Percentiles rank a stretch among this genome's conserved stretches.
These are phyloP conservation scores for Papiliotrema fonsecae DNA, from an alignment of 1,284 basidiomycete species.

Conservation along the genomic window DNA sequence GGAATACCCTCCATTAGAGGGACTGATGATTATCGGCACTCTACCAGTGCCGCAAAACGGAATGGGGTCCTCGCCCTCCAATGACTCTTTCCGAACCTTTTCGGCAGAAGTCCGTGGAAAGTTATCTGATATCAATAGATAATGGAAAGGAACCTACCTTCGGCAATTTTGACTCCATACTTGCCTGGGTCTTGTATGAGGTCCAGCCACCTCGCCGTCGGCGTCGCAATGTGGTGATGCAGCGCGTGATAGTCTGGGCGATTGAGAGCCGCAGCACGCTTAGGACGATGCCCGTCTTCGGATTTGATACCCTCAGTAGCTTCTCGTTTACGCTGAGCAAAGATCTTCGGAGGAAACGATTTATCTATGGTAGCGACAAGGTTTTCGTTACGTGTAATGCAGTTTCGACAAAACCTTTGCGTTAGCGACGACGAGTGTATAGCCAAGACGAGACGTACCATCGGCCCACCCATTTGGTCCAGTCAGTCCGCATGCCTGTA, in stretches of 20 bases:
- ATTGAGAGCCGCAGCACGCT: slow-evolving; percentile 38
- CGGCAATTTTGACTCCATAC: slow-evolving; percentile 33
- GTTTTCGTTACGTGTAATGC: slow-evolving; percentile 24
- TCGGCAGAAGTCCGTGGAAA: slow-evolving; percentile 27
- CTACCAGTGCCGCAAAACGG: slow-evolving; percentile 39
- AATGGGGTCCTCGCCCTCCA: slow-evolving; percentile 16
- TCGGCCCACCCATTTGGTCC: slow-evolving; percentile 34
- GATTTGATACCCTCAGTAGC: neutral
- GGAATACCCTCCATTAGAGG: slow-evolving; percentile 39
- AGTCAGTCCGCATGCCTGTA: slow-evolving; percentile 32
- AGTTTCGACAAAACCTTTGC: slow-evolving; percentile 16
- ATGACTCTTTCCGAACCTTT: slow-evolving; percentile 25
- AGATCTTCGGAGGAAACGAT: neutral
- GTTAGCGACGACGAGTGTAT: neutral
- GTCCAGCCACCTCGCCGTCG: slow-evolving; percentile 44
- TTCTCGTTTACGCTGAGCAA: slow-evolving; percentile 2
- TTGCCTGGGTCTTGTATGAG: slow-evolving; percentile 43
- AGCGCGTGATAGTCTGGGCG: slow-evolving; percentile 44
- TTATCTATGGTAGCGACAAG: slow-evolving; percentile 29
- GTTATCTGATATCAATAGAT: slow-evolving; percentile 5
- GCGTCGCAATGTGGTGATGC: slow-evolving; percentile 44
- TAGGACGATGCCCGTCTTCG: slow-evolving; percentile 23
- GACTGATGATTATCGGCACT: slow-evolving; percentile 39
- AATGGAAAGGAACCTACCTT: slow-evolving; percentile 18
- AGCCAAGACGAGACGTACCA: slow-evolving; percentile 28